Conservation (phyloP, 164 flowering plant genomes). For the Annona squamosa region DNA sequence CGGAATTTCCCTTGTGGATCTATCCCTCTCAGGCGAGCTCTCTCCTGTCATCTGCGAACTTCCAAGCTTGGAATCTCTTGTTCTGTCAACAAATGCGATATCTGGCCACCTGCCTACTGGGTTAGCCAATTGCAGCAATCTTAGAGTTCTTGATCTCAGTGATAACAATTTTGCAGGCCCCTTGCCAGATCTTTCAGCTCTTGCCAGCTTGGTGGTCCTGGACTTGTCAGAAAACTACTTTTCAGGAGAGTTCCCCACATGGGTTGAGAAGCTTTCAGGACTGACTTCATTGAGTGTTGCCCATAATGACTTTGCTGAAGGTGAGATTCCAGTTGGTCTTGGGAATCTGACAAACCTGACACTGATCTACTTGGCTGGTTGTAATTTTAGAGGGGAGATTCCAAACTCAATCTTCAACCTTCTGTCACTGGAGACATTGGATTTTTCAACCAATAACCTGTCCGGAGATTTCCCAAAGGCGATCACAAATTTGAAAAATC, state of each 20-base stretch:
- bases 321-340: conserved; percentile 52
- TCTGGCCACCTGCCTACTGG: conserved; percentile 52
- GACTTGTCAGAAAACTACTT: conserved; percentile 56
- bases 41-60: conserved; percentile 47
- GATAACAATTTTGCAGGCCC: conserved; percentile 41
- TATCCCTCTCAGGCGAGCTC: conserved; percentile 56
- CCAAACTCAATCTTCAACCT: conserved; percentile 61
- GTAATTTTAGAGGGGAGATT: conserved; percentile 49
- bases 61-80: conserved; percentile 32
- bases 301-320: conserved; percentile 38
- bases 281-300: conserved; percentile 45
- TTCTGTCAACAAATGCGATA: conserved; percentile 35
- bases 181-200: conserved; percentile 37
- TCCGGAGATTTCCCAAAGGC: conserved; percentile 52
- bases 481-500: conserved; percentile 41
- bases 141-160: conserved; percentile 50
- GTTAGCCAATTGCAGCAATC: conserved; percentile 32
- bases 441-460: conserved; percentile 51
- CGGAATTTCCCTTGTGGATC: conserved; percentile 40
- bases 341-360: conserved; percentile 71
- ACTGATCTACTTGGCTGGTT: conserved; percentile 37
- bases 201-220: conserved; percentile 43
- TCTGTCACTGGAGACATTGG: conserved; percentile 38
- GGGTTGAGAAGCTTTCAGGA: conserved; percentile 56
- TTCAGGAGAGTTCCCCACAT: conserved; percentile 58